Evolutionary conservation across 2,329 filamentous ascomycete genomes (phyloP), one percentile per base, ranked within the genome.

Genomic region (Pseudogymnoascus sp.): DNA sequence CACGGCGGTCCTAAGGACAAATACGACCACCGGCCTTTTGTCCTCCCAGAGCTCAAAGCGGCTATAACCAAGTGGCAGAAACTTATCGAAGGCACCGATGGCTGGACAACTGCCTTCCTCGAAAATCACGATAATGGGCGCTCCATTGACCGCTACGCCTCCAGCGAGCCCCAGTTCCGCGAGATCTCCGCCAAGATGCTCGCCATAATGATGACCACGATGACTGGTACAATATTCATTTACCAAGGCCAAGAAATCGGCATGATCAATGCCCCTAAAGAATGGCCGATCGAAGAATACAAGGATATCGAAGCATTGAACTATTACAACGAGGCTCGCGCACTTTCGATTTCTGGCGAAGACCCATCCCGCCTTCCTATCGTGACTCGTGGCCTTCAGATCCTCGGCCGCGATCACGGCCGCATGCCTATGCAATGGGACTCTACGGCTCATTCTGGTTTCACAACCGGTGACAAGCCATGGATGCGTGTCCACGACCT

Each of bases 401-500:
- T 80, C 63, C 80, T 88, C 31, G 85, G 81, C 5, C 77, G 86
- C 33, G 87, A 90, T 70, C 84, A 90, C 69, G 80, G 85, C 7
- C 79, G 87, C n/a, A 80, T 84, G 3, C 87, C 87, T 0, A 84
- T 91, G 76, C 85, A 87, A 65, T 90, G 87, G 87, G 79, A 79
- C 62, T 77, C 71, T 0, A 74, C 75, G 0, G 71, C 76, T 0
- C 79, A 86, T 65, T 84, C 83, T 0, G 87, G 87, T 1, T 90
- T 90, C 74, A 85, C 84, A 5, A 72, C 75, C 61, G 75, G 74
- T 0, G 77, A 76, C 0, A 74, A 76, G 59, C 83, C 84, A 0
- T 87, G 84, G 84, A 87, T 87, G 83, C 76, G 81, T 2, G 76
- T 82, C 9, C 79, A 84, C 63, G 81, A 83, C 25, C 78, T 82